These are phyloP conservation scores for Lentinula aciculospora DNA, from an alignment of 768 basidiomycete species.

Conservation along the genomic window DNA sequence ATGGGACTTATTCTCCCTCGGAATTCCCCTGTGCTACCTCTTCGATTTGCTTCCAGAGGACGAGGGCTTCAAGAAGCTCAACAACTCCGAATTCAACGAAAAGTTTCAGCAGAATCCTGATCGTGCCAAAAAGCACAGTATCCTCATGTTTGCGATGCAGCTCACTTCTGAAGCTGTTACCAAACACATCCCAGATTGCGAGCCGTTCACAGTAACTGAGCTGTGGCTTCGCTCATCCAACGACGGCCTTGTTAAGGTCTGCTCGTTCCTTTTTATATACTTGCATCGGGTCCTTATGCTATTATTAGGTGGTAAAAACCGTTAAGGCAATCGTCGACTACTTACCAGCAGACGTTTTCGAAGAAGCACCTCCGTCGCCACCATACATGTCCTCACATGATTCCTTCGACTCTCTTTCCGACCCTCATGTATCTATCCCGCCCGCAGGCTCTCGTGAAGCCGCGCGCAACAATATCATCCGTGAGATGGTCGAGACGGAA, in stretches of 20 bases:
- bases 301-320: constrained; percentile 76
- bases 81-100: constrained; percentile 62
- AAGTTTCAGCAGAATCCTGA: constrained; percentile 68
- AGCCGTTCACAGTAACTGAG: constrained; percentile 88
- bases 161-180: constrained; percentile 60
- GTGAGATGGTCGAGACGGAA: constrained; percentile 92
- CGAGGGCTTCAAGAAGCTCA: constrained; percentile 51
- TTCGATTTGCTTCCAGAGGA: constrained; percentile 83
- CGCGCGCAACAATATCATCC: constrained; percentile 71
- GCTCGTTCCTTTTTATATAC: constrained; percentile 9
- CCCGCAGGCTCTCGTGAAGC: constrained; percentile 56
- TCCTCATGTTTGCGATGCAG: constrained; percentile 89
- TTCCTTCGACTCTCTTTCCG: constrained; percentile 53
- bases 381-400: constrained; percentile 49
- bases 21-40: constrained; percentile 91
- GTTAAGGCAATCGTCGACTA: constrained; percentile 78
- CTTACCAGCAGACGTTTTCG: constrained; percentile 65
- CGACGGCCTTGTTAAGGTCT: constrained; percentile 91
- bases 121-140: constrained; percentile 84
- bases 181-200: constrained; percentile 60
- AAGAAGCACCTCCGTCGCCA: constrained; percentile 55
- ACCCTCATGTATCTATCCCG: constrained; percentile 31
- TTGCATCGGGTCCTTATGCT: not conserved
- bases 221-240: constrained; percentile 88
- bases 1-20: constrained; percentile 91